Evolutionary conservation across 1,284 basidiomycete genomes (phyloP).

Genomic region (Fomes fomentarius): DNA sequence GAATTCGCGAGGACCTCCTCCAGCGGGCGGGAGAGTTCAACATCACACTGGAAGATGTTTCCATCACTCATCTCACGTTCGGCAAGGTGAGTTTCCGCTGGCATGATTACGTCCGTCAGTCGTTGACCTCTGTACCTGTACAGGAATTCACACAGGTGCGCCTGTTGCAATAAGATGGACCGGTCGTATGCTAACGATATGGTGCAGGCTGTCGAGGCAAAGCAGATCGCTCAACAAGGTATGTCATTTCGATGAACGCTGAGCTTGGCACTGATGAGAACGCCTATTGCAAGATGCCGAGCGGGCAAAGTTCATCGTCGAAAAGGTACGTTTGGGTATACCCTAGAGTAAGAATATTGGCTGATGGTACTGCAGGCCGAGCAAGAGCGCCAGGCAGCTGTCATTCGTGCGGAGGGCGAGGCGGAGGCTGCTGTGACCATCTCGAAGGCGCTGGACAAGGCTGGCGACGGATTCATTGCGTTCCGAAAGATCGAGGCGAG

Average conservation of each 20-base stretch:
- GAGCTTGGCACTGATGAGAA: not conserved
- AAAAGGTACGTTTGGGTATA: slow-evolving; percentile 65
- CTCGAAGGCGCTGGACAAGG: slow-evolving; percentile 90
- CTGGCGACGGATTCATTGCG: slow-evolving; percentile 94
- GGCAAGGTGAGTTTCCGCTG: slow-evolving; percentile 59
- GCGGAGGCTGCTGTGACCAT: slow-evolving; percentile 96
- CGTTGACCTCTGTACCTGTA: slow-evolving; percentile 32
- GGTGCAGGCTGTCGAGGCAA: slow-evolving; percentile 90
- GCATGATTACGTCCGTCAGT: not conserved
- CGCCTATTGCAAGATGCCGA: slow-evolving; percentile 79
- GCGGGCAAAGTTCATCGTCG: slow-evolving; percentile 98
- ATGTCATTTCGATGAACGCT: slow-evolving; percentile 20
- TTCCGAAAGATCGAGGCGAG: slow-evolving; percentile 97
- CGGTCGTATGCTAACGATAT: slow-evolving; percentile 9
- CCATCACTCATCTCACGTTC: slow-evolving; percentile 88
- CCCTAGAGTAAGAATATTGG: slow-evolving; percentile 1
- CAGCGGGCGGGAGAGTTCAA: slow-evolving; percentile 97
- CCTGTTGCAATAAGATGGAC: not conserved
- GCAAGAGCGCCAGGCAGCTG: slow-evolving; percentile 98
- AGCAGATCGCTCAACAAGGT: slow-evolving; percentile 97
- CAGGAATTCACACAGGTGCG: slow-evolving; percentile 80
- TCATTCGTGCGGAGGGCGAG: slow-evolving; percentile 98
- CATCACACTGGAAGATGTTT: slow-evolving; percentile 96
- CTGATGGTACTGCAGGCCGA: slow-evolving; percentile 68
- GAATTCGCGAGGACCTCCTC: slow-evolving; percentile 91